phyloP scores from a whole-genome alignment of 345 rosid genomes.

The Eutrema yunnanense region DNA sequence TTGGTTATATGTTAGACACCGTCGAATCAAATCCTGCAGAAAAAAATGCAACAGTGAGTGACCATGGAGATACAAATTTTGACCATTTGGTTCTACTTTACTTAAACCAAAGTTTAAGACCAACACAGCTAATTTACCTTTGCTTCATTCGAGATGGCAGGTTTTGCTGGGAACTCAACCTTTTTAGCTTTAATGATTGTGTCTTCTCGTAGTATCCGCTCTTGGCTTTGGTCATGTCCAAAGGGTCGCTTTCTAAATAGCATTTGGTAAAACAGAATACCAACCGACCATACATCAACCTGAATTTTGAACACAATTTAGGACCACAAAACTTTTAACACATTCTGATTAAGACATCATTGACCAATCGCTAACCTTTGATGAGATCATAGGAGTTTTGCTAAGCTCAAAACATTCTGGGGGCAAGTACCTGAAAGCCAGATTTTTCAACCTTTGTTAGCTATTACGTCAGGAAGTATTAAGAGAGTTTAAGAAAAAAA shows the following conservation, averaged over 20 bases:
- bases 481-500: not conserved
- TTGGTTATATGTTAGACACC: conserved; percentile 89
- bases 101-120: not conserved
- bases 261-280: conserved; percentile 92
- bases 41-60: not conserved
- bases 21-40: conserved; percentile 81
- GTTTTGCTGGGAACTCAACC: conserved; percentile 94
- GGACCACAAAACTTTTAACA: not conserved
- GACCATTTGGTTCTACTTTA: conserved; percentile 8
- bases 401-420: conserved; percentile 98
- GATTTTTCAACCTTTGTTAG: not conserved
- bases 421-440: conserved; percentile 76
- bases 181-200: conserved; percentile 94
- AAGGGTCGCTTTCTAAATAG: conserved; percentile 91
- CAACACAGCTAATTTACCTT: conserved; percentile 46
- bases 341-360: not conserved
- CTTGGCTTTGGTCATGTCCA: conserved; percentile 98
- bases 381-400: conserved; percentile 89
- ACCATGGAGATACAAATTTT: not conserved
- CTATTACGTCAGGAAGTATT: not conserved
- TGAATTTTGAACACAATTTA: conserved; percentile 26
- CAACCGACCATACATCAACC: conserved; percentile 99
- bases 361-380: conserved; percentile 58
- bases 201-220: conserved; percentile 88
- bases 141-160: conserved; percentile 84